phyloP scores from a whole-genome alignment of 164 flowering plant genomes.

The Piper longum region DNA sequence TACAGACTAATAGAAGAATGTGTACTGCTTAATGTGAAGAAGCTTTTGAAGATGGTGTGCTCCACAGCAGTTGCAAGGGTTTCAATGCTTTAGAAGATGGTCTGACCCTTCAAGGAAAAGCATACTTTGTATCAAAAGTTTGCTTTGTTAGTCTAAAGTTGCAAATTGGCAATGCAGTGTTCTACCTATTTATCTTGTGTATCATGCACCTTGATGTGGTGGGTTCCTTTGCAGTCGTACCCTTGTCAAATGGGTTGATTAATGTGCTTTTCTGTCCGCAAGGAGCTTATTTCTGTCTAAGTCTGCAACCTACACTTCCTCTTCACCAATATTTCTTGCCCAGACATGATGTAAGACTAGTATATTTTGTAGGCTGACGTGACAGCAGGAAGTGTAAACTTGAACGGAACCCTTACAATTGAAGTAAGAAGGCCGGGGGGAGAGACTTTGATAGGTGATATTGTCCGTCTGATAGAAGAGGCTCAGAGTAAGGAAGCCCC shows the following conservation, averaged over 20 bases:
- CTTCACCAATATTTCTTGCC: neutral
- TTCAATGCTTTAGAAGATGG: too few relatives aligned
- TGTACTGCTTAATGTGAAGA: neutral
- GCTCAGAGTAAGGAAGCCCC: constrained; percentile 98
- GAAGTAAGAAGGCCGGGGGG: constrained; percentile 94
- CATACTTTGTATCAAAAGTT: neutral
- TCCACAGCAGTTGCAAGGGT: too few relatives aligned
- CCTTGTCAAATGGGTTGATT: neutral
- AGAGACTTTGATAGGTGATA: constrained; percentile 83
- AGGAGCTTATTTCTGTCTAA: neutral
- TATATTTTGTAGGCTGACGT: constrained; percentile 57
- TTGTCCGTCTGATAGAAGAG: constrained; percentile 91
- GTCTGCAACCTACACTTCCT: neutral
- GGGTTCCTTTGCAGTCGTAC: neutral
- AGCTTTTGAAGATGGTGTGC: neutral
- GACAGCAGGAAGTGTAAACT: constrained; percentile 88
- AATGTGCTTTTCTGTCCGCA: neutral
- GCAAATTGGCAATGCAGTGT: neutral
- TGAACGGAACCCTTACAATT: constrained; percentile 83
- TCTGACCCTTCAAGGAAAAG: neutral
- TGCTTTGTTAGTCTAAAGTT: neutral
- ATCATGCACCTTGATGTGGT: neutral
- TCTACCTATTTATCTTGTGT: neutral
- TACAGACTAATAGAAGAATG: neutral
- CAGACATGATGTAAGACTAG: neutral